A percentile compares a stretch with the other conserved stretches of the same genome.
Conservation (phyloP, 495 filamentous ascomycete species). For the Tuber indicum region DNA sequence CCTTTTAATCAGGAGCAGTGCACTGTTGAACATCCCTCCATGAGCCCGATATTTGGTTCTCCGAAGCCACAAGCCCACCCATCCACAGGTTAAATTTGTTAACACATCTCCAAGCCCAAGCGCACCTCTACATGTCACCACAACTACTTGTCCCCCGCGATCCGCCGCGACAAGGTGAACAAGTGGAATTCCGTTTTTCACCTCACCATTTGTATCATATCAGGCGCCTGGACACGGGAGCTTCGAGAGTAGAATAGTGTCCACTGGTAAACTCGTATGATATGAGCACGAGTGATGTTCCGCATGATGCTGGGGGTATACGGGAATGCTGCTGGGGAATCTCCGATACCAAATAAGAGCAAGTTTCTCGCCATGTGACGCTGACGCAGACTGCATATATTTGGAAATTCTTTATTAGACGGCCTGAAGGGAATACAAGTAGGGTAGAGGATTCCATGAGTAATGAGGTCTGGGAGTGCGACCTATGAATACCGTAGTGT, state of each 20-base stretch:
- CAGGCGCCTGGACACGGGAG: slow-evolving; percentile 70
- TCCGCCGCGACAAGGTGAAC: slow-evolving; percentile 74
- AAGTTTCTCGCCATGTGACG: slow-evolving; percentile 67
- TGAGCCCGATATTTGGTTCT: slow-evolving; percentile 66
- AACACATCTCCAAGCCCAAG: slow-evolving; percentile 75
- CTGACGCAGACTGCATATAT: slow-evolving; percentile 71
- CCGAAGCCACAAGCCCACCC: slow-evolving; percentile 63
- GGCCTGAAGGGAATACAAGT: slow-evolving; percentile 61
- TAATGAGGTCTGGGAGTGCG: slow-evolving; percentile 61
- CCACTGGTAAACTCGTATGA: slow-evolving; percentile 60
- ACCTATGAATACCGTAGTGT: slow-evolving; percentile 55
- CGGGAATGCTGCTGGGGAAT: slow-evolving; percentile 45
- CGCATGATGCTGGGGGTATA: slow-evolving; percentile 46
- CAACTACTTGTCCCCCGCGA: slow-evolving; percentile 69
- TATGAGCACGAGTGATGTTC: slow-evolving; percentile 67
- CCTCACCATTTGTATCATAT: slow-evolving; percentile 62
- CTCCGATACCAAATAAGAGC: slow-evolving; percentile 62
- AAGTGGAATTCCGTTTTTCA: slow-evolving; percentile 65
- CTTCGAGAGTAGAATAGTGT: slow-evolving; percentile 66
- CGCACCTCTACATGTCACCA: slow-evolving; percentile 68
- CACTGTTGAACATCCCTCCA: slow-evolving; percentile 74
- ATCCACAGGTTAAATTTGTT: slow-evolving; percentile 76
- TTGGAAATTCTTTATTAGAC: slow-evolving; percentile 67
- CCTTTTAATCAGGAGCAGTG: slow-evolving; percentile 61
- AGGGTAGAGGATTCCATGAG: slow-evolving; percentile 55